phyloP scores from a whole-genome alignment of 441 rosid genomes.

The Eutrema salsugineum region DNA sequence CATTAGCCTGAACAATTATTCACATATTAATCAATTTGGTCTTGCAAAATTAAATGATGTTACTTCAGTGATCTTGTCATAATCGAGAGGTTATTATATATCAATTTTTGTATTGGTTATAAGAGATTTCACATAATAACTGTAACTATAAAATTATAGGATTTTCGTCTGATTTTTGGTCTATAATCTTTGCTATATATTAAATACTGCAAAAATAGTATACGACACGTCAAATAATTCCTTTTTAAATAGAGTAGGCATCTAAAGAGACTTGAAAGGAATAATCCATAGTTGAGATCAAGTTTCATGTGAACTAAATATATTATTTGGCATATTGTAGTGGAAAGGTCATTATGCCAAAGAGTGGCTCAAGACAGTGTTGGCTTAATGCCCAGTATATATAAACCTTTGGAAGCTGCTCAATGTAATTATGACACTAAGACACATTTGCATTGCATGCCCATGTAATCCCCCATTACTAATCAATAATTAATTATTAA shows the following conservation, averaged over 20 bases:
- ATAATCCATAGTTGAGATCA: background rate
- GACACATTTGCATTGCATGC: slow-evolving; percentile 18
- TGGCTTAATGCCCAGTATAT: background rate
- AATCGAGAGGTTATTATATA: no score
- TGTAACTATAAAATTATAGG: no score
- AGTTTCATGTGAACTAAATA: slow-evolving; percentile 2
- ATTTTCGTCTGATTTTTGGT: background rate
- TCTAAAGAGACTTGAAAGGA: background rate
- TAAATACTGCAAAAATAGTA: background rate
- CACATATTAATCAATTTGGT: background rate
- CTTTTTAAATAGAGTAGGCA: background rate
- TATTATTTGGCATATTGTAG: slow-evolving; percentile 17
- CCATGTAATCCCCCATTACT: slow-evolving; percentile 20
- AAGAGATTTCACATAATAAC: no score
- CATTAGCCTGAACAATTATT: background rate
- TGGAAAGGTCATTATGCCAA: slow-evolving; percentile 32
- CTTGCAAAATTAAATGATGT: background rate
- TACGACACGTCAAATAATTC: background rate
- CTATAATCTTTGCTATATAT: background rate
- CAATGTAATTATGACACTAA: slow-evolving; percentile 24
- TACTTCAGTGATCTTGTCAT: background rate
- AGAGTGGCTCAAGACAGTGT: slow-evolving; percentile 39
- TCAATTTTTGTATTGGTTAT: no score
- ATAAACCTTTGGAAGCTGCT: background rate
- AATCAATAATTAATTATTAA: background rate